These are phyloP conservation scores for Dendrobium huoshanense DNA, from an alignment of 106 monocot species.

Conservation along the genomic window DNA sequence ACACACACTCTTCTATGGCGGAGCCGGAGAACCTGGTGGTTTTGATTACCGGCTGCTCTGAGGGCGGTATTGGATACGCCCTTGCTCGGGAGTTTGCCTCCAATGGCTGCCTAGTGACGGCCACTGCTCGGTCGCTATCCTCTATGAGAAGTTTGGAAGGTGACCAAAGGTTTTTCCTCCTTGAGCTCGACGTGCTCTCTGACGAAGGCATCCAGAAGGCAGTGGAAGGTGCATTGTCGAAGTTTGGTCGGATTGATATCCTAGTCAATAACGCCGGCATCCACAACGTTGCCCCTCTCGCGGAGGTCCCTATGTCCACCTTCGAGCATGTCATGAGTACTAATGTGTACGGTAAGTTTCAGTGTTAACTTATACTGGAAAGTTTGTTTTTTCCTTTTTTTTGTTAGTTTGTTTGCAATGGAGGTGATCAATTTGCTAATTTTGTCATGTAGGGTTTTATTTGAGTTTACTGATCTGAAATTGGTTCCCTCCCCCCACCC, in stretches of 20 bases:
- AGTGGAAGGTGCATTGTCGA: constrained; percentile 33
- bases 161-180: constrained; percentile 46
- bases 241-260: constrained; percentile 77
- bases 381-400: background rate
- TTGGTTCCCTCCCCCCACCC: background rate
- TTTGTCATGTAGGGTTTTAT: too few relatives aligned
- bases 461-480: background rate
- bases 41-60: constrained; percentile 83
- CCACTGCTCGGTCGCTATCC: constrained; percentile 58
- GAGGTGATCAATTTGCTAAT: background rate
- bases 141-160: constrained; percentile 60
- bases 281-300: constrained; percentile 78
- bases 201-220: constrained; percentile 46
- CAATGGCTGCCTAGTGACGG: constrained; percentile 53
- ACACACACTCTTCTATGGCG: constrained; percentile 4
- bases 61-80: constrained; percentile 82
- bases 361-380: background rate
- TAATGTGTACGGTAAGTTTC: constrained; percentile 61
- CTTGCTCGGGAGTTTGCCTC: constrained; percentile 69
- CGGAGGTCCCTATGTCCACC: constrained; percentile 59
- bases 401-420: background rate
- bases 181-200: constrained; percentile 62
- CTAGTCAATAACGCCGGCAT: constrained; percentile 90
- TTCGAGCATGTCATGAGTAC: constrained; percentile 56
- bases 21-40: constrained; percentile 40